Evolutionary conservation across 495 filamentous ascomycete species (phyloP), one percentile per base, ranked within the genome.

Genomic region (Elaphomyces granulatus): DNA sequence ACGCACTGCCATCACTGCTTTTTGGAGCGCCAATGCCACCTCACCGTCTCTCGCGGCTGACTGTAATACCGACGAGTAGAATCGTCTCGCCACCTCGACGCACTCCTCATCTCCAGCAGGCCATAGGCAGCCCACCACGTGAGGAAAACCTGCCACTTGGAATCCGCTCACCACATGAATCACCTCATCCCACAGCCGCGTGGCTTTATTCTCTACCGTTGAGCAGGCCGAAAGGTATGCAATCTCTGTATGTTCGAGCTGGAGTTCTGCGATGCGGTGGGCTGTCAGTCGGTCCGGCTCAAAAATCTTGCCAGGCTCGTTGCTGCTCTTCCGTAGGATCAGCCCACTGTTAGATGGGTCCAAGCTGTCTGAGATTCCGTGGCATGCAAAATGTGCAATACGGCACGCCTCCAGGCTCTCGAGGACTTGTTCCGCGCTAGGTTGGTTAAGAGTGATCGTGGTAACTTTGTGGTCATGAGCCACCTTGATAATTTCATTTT

Each of bases 151-250:
- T 3, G 49, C 54, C 4, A 57, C 36, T 45, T 61, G 54, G 31
- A 55, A 61, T 1, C 37, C 50, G 43, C 49, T 59, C 1, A 42
- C 48, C 15, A 63, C 18, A 46, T 61, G 60, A 10, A 61, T 31
- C 1, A 17, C 45, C 39, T 64, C 54, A 28, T 64, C 56, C 1
- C 28, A n/a, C 6, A 60, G 41, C 12, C 31, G 41, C 2, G 15
- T 14, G 0, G 14, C 48, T 32, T 35, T 12, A 15, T 40, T 40
- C 20, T 56, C 36, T 1, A 45, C 53, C 15, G 49, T 49, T 18
- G 40, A 45, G 26, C 46, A 49, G 2, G 55, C 56, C 4, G 54
- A 60, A 15, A 60, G 52, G 20, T 54, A 60, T n/a, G 56, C 50
- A 37, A 58, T 47, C 23, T 41, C 19, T 19, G 46, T 46, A 12